Evolutionary conservation across 139 green algal species (phyloP).

Genomic region (Pleodorina starrii): DNA sequence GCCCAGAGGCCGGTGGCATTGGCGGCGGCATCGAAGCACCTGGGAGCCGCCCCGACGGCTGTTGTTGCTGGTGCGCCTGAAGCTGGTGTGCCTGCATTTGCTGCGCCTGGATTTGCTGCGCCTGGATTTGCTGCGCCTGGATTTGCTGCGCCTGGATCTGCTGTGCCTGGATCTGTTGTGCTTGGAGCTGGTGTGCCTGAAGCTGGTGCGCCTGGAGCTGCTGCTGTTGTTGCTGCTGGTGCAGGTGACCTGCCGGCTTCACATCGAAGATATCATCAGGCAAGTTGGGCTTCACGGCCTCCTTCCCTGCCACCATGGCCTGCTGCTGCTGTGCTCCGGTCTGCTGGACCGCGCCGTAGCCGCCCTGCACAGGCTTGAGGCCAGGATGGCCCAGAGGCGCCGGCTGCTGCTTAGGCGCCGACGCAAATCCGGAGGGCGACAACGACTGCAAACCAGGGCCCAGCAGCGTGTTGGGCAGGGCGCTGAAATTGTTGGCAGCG

Average conservation of each 20-base stretch:
- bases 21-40: slow-evolving; percentile 5
- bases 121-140: too few species aligned
- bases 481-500: not conserved
- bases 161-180: too few species aligned
- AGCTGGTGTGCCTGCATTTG: too few species aligned
- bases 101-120: too few species aligned
- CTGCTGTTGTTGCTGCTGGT: slow-evolving; percentile 12
- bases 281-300: slow-evolving; percentile 41
- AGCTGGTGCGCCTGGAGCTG: too few species aligned
- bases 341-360: slow-evolving; percentile 9
- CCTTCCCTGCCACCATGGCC: not conserved
- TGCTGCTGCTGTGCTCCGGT: not conserved
- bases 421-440: not conserved
- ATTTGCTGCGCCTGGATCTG: too few species aligned
- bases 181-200: too few species aligned
- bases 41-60: not conserved
- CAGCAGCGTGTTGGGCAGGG: slow-evolving; percentile 12
- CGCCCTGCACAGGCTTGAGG: slow-evolving; percentile 15
- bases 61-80: not conserved
- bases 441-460: slow-evolving; percentile 11
- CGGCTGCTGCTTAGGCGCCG: slow-evolving; percentile 33
- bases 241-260: slow-evolving; percentile 31
- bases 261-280: slow-evolving; percentile 60
- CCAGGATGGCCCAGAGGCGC: slow-evolving; percentile 2
- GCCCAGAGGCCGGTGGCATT: slow-evolving; percentile 18